Evolutionary conservation across 768 basidiomycete genomes (phyloP), one percentile per base, ranked within the genome.

Genomic region (Phlebiopsis flavidoalba): DNA sequence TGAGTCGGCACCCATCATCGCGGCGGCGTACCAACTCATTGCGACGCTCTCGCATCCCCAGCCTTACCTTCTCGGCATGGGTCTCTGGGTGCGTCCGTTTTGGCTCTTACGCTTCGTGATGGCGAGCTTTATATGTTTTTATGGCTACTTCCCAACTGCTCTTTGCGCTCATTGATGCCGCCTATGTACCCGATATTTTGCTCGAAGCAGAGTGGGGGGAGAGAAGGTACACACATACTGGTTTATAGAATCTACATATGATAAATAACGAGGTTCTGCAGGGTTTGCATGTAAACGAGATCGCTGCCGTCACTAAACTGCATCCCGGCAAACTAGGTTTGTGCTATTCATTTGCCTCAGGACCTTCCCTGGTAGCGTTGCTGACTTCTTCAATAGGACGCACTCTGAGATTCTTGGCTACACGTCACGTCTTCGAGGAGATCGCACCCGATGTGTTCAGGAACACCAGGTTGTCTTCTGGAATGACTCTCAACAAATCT

Each of bases 211-310:
- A n/a, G n/a, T 14, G 73, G n/a, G n/a, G n/a, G n/a, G 73, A 10
- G 62, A 63, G 7, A 57, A 70, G 60, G 71, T 71, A 26, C 35
- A 19, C 22, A 31, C 40, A 17, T 51, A 48, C 14, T 12, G 17
- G 48, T 31, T 12, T 15, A n/a, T 21, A 21, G 21, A 40, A 3
- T 12, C 26, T 46, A 31, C 40, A 43, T 10, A 12, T 37, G 17
- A 31, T 24, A 10, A 58, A 1, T 21, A 33, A 26, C n/a, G 15
- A n/a, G 24, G 5, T 10, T 55, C 24, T 8, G 49, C 50, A 68
- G 67, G 69, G 71, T 4, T 56, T 71, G 12, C 74, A 74, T 47
- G 69, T 73, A 8, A 60, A 70, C 12, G 70, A 71, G 12, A 73
- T 75, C n/a, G 70, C 71, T 0, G 64, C 60, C 53, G 57, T 60